Base-by-base conservation (phyloP, 352 stramenopile genomes). In the Phytophthora fragariae region DNA sequence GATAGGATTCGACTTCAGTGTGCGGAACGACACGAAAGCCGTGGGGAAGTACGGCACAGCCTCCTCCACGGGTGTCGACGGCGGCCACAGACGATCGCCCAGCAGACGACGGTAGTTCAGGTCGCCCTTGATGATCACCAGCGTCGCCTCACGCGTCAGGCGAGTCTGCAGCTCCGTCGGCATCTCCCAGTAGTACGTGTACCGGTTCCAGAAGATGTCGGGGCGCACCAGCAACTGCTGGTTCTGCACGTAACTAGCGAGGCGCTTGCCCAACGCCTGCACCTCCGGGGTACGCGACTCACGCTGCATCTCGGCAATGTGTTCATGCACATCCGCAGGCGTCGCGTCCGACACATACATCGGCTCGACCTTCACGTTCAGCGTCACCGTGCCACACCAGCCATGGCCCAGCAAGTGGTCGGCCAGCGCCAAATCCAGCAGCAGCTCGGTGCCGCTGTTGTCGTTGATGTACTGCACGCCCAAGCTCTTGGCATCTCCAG, bases 81-180 rank as follows among this genome's bases (percentile, higher is more conserved):
- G 83, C 9, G 85, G 82, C 96, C 96, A 99, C 66, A 93, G 79
- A 41, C 95, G 86, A 75, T 99, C 97, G 4, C 97, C 96, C 2
- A 99, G 76, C 14, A 99, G 74, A 7, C 97, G 91, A 17, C 97
- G 88, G 80, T 99, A 99, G 79, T 99, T 99, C 39, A 98, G 92
- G 78, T 99, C 97, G n/a, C 97, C 97, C 76, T 99, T 99, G 15
- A 98, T 85, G 79, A 99, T 98, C 57, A 98, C 93, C 39, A 99
- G 83, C 55, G 93, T 80, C 29, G 84, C 79, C 8, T 89, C 77
- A 0, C 17, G 57, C 5, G 53, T 44, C 1, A 94, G 19, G 0
- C 75, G 72, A 24, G 37, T 72, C 6, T 72, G 63, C 15, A 93
- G 50, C 21, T 82, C 64, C 3, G 52, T 44, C 0, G 85, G 83